These are phyloP conservation scores for Backusella westeae DNA, from an alignment of 192 early-diverging fungal genomes.

Conservation along the genomic window DNA sequence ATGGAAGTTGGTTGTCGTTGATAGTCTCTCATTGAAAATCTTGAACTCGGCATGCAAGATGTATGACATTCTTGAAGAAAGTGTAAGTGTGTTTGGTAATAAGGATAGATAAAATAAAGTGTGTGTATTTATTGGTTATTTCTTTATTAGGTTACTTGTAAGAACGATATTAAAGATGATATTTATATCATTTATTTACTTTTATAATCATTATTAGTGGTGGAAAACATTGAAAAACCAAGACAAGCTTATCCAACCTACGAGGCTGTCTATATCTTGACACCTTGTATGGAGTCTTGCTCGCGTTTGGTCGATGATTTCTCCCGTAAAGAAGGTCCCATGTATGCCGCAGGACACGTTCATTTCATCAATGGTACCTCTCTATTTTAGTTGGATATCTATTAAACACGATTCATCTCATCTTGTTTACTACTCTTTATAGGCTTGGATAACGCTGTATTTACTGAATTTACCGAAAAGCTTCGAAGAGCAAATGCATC, in stretches of 20 bases:
- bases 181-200: neutral
- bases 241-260: conserved; percentile 58
- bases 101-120: neutral
- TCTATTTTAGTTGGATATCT: neutral
- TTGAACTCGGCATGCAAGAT: conserved; percentile 77
- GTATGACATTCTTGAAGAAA: conserved; percentile 63
- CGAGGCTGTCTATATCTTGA: conserved; percentile 62
- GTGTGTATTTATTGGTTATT: neutral
- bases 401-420: neutral
- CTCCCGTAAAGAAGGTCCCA: conserved; percentile 40
- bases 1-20: conserved; percentile 85
- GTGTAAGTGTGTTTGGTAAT: conserved; percentile 45
- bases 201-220: conserved; percentile 47
- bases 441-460: conserved; percentile 66
- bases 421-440: neutral
- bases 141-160: conserved; percentile 20
- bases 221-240: conserved; percentile 58
- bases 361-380: conserved; percentile 50
- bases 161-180: neutral
- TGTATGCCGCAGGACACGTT: conserved; percentile 62
- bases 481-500: conserved; percentile 49
- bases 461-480: conserved; percentile 48
- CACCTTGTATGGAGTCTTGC: conserved; percentile 58
- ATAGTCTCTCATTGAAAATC: conserved; percentile 70
- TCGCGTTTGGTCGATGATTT: conserved; percentile 60